Base-by-base conservation (phyloP, 2,329 filamentous ascomycete genomes). In the Alternaria alternata region DNA sequence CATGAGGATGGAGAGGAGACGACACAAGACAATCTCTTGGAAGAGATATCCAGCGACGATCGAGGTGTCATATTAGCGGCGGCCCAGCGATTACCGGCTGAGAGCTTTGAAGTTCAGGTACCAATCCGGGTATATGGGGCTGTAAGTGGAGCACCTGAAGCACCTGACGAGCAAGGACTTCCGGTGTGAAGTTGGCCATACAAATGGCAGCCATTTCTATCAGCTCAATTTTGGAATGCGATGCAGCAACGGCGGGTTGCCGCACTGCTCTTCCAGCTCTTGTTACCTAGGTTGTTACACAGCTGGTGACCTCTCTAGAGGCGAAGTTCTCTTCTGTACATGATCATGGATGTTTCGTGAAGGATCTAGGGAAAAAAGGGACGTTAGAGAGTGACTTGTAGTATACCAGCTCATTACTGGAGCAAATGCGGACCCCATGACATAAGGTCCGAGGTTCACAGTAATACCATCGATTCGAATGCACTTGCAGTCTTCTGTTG, bases 41-140 rank as follows among this genome's bases (percentile, higher is more conserved):
- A 97, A 75, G 88, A 92, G 70, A 86, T 95, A 11, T 89, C 89
- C 7, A 86, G 87, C 51, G 93, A 97, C 74, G 92, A 96, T 66
- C 85, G 92, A 42, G 92, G 92, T 2, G 86, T 89, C 1, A 86
- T 95, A 14, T 83, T 94, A 52, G 91, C 93, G 16, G 91, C 92
- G 0, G 87, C 90, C 51, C 92, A 96, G 80, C 88, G 88, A 64
- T 72, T 97, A 52, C 85, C 89, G 8, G 94, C 92, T 70, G 93
- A 97, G 81, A 96, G 91, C 70, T 97, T 97, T 78, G 93, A 97
- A 78, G 91, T 96, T 46, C 88, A 89, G 34, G 92, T 97, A 46
- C 93, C 93, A 26, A 81, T 97, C 65, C 87, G 88, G 51, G 91
- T 97, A 9, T 97, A 96, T 69, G 86, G 86, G 5, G 84, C 85